Base-by-base conservation (phyloP, 495 filamentous ascomycete species). In the Glonium stellatum region DNA sequence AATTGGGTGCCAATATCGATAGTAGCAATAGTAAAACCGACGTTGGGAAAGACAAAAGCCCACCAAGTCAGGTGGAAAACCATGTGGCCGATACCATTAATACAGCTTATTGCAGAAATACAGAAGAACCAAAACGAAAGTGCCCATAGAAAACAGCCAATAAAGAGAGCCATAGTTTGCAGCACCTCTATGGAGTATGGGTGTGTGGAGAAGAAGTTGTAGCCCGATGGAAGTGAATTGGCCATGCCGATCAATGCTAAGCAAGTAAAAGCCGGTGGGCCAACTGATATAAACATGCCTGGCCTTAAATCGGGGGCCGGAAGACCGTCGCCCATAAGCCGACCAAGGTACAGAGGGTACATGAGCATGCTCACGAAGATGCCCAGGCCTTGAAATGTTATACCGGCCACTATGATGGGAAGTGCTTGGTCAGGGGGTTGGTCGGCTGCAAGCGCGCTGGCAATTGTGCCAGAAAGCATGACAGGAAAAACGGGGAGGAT, bases 281-380 rank as follows among this genome's bases (percentile, higher is more conserved):
- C 86, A 8, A 88, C 85, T 6, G 83, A 83, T 59, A 89, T 87
- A 69, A 88, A 88, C 82, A 89, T 86, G 1, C 80, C 84, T 0
- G 82, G 79, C 44, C 84, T 69, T 42, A 58, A 53, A 23, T 62
- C 70, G 60, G 79, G 69, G 64, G 72, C 25, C 54, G 83, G 69
- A 8, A 87, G 71, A 0, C 84, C 84, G 23, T 75, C 80, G 49
- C 79, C 75, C 75, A 87, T 85, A 31, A 87, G 67, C 0, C 84
- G 74, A 6, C 74, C 76, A 42, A 86, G 76, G 54, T 84, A 87
- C 54, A 73, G 71, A 2, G 65, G 41, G 37, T 68, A 68, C 62
- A 64, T 65, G 50, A 68, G 11, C 25, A 68, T 54, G 25, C 36
- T 49, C 18, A 65, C 59, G 0, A 59, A 57, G 18, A 64, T 61